phyloP scores from a whole-genome alignment of 176 grass and related monocot genomes.

The Tuctoria greenei region DNA sequence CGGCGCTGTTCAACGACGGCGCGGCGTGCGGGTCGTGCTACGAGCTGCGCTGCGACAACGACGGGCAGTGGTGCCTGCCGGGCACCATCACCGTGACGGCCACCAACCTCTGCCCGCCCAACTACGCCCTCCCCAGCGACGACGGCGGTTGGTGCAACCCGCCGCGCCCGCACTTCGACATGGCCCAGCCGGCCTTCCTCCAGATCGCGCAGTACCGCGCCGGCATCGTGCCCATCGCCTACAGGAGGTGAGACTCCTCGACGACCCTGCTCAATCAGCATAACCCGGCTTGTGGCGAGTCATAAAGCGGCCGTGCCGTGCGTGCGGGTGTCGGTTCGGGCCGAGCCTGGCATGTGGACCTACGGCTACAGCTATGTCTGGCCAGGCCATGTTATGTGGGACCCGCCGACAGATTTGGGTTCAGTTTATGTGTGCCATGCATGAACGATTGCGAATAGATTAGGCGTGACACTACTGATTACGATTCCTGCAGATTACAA shows the following conservation, averaged over 20 bases:
- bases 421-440: neutral
- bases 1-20: slow-evolving; percentile 82
- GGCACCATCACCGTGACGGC: slow-evolving; percentile 69
- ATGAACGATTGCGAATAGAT: slow-evolving; percentile 26
- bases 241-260: slow-evolving; percentile 54
- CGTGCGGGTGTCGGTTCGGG: slow-evolving; percentile 27
- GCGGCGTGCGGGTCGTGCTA: slow-evolving; percentile 55
- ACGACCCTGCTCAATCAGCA: neutral
- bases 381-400: slow-evolving; percentile 25
- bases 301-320: neutral
- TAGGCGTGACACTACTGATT: neutral
- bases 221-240: slow-evolving; percentile 79
- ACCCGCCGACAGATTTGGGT: neutral
- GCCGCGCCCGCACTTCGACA: slow-evolving; percentile 86
- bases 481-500: neutral
- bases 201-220: slow-evolving; percentile 90
- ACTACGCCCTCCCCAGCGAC: slow-evolving; percentile 72
- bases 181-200: slow-evolving; percentile 83
- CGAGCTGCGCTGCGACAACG: slow-evolving; percentile 70
- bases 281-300: neutral
- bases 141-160: slow-evolving; percentile 96
- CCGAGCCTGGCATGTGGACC: neutral
- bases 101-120: slow-evolving; percentile 82
- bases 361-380: neutral
- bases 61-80: slow-evolving; percentile 48